Percentiles rank a stretch among this genome's conserved stretches.
Evolutionary conservation across 805 yeast genomes (phyloP).

Genomic region (Kregervanrija delftensis): DNA sequence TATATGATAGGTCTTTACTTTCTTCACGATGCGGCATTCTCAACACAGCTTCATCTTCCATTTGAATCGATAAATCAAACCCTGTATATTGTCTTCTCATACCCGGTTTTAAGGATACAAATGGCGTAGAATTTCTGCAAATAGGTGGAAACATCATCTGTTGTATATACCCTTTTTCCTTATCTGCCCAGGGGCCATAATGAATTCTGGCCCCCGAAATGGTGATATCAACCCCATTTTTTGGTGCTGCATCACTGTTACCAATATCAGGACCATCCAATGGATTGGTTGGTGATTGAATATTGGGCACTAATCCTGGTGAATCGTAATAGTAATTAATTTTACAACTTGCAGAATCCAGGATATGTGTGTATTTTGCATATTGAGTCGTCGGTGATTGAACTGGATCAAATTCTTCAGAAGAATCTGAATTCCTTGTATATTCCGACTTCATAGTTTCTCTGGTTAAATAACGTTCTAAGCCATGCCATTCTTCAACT

Average conservation of each 20-base stretch:
- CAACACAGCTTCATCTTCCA: constrained; percentile 59
- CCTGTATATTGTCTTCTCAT: constrained; percentile 47
- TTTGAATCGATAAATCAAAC: constrained; percentile 46
- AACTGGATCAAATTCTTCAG: constrained; percentile 13
- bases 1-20: constrained; percentile 54
- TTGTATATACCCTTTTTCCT: constrained; percentile 66
- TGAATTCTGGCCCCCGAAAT: constrained; percentile 58
- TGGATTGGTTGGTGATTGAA: constrained; percentile 25
- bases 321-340: constrained; percentile 61
- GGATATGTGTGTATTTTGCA: constrained; percentile 66
- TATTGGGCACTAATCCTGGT: constrained; percentile 55
- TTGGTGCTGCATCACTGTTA: constrained; percentile 52
- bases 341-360: constrained; percentile 53
- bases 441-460: background rate
- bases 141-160: constrained; percentile 60
- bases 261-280: constrained; percentile 48
- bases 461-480: constrained; percentile 54
- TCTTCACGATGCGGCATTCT: constrained; percentile 80
- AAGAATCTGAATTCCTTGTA: constrained; percentile 10
- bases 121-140: constrained; percentile 48
- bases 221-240: constrained; percentile 52
- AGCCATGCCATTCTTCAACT: constrained; percentile 62
- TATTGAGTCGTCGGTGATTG: constrained; percentile 55
- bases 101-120: constrained; percentile 37
- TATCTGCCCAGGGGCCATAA: constrained; percentile 96